Conservation (phyloP, 2,329 filamentous ascomycete genomes). For the Penicillium sp. region DNA sequence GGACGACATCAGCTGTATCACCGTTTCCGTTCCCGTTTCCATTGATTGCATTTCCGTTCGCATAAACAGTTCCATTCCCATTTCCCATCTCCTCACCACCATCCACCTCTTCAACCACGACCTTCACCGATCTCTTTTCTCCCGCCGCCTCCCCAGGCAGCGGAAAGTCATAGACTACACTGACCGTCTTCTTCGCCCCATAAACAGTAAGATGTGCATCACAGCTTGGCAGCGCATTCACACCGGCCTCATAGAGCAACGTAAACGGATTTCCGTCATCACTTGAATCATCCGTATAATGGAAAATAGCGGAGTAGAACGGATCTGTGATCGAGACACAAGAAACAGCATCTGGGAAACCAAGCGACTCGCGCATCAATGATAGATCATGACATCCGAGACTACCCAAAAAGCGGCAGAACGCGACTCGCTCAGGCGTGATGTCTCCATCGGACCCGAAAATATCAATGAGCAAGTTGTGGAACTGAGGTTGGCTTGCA, state of each 20-base stretch:
- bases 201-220: conserved; percentile 48
- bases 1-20: not conserved
- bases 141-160: conserved; percentile 39
- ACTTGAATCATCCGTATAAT: conserved; percentile 25
- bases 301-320: conserved; percentile 41
- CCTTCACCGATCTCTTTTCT: conserved; percentile 54
- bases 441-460: conserved; percentile 29
- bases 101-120: conserved; percentile 39
- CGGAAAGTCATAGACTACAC: conserved; percentile 56
- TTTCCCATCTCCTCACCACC: conserved; percentile 16
- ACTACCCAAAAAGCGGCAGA: conserved; percentile 47
- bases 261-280: conserved; percentile 42
- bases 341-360: conserved; percentile 48
- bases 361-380: conserved; percentile 54
- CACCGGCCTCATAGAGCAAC: conserved; percentile 57
- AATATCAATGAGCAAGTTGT: conserved; percentile 25
- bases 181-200: conserved; percentile 53
- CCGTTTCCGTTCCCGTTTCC: not conserved
- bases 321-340: conserved; percentile 46
- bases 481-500: conserved; percentile 7
- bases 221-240: conserved; percentile 50
- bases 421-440: conserved; percentile 27
- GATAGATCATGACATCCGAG: conserved; percentile 56
- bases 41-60: not conserved
- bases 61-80: not conserved